Conservation (phyloP, 2,329 filamentous ascomycete species). For the Colletotrichum simmondsii region DNA sequence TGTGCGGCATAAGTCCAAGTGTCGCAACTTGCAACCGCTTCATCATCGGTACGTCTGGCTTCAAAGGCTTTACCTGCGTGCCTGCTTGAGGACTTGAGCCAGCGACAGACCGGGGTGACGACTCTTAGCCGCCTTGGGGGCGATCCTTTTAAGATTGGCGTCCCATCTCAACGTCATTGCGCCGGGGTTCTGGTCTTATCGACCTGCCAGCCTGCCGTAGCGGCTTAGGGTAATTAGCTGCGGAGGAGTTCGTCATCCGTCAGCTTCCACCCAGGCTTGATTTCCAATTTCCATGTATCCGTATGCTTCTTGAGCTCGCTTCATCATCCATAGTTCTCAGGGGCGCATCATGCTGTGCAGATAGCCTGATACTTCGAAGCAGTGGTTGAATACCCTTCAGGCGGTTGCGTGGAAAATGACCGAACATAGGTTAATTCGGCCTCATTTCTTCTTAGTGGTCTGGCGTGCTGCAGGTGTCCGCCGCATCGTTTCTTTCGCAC, state of each 20-base stretch:
- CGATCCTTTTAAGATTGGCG: slow-evolving; percentile 30
- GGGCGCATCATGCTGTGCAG: neutral
- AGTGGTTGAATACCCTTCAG: slow-evolving; percentile 21
- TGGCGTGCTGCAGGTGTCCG: slow-evolving; percentile 17
- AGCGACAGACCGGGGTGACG: slow-evolving; percentile 14
- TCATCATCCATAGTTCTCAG: neutral
- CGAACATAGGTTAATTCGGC: slow-evolving; percentile 3
- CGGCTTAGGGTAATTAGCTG: neutral
- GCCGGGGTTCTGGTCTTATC: slow-evolving; percentile 6
- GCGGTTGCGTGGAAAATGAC: slow-evolving; percentile 23
- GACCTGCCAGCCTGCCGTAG: neutral
- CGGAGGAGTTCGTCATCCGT: slow-evolving; percentile 18
- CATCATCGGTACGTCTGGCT: slow-evolving; percentile 6
- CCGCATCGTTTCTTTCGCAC: slow-evolving; percentile 6
- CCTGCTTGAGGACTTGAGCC: neutral
- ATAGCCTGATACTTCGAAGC: slow-evolving; percentile 3
- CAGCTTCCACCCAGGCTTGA: neutral
- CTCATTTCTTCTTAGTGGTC: slow-evolving; percentile 13
- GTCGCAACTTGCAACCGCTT: slow-evolving; percentile 1
- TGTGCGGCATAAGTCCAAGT: slow-evolving; percentile 5
- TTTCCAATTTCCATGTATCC: neutral
- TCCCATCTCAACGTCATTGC: slow-evolving; percentile 31
- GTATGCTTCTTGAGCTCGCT: neutral
- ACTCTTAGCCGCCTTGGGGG: slow-evolving; percentile 12
- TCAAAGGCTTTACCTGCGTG: neutral